Evolutionary conservation across 345 rosid genomes (phyloP).

Genomic region (Barbarea vulgaris): DNA sequence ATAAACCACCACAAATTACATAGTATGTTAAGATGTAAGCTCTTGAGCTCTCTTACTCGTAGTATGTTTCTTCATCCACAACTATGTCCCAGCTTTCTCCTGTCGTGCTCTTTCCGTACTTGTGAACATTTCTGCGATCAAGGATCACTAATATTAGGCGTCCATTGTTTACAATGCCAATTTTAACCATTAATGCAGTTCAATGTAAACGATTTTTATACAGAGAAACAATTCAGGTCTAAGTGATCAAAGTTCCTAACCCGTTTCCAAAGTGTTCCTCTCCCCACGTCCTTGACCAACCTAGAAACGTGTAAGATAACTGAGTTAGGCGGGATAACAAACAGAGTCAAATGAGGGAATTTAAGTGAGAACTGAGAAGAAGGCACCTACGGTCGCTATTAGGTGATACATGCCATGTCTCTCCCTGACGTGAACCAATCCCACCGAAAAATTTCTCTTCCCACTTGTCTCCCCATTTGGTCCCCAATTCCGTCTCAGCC

Average conservation of each 20-base stretch:
- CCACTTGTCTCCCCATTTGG: conserved; percentile 99
- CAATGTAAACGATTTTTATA: not conserved
- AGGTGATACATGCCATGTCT: conserved; percentile 98
- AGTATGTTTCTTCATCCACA: conserved; percentile 91
- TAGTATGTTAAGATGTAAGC: not conserved
- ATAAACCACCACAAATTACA: not conserved
- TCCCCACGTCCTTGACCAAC: conserved; percentile 99
- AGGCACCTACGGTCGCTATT: conserved; percentile 66
- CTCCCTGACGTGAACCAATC: conserved; percentile 97
- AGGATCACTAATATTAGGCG: conserved; percentile 12
- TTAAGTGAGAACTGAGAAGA: conserved; percentile 1
- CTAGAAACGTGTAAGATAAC: conserved; percentile 40
- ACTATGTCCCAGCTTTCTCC: conserved; percentile 98
- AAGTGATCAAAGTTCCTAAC: conserved; percentile 44
- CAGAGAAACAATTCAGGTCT: not conserved
- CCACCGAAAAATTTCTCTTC: conserved; percentile 96
- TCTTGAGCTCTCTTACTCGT: conserved; percentile 60
- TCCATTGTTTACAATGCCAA: not conserved
- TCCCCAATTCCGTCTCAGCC: conserved; percentile 98
- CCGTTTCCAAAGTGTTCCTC: conserved; percentile 99
- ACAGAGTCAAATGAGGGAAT: not conserved
- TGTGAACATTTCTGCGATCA: conserved; percentile 85
- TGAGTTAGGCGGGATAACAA: not conserved
- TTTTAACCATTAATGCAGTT: not conserved
- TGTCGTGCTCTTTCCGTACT: conserved; percentile 92